Evolutionary conservation across 2,329 filamentous ascomycete genomes (phyloP), one percentile per base, ranked within the genome.

Genomic region (Sordariomycetes sp.): DNA sequence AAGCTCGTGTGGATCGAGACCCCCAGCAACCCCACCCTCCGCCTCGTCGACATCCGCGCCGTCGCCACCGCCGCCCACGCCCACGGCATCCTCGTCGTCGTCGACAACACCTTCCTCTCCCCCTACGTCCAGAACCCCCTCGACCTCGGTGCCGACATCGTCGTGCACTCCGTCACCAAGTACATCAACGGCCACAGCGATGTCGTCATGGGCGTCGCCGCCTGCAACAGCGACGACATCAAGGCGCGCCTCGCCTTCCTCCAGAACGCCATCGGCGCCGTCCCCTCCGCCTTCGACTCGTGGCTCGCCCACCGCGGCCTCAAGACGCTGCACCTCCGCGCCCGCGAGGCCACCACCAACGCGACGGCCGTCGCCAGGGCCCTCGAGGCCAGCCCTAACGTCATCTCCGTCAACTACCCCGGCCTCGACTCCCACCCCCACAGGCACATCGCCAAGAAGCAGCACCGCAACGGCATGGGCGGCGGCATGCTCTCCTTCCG

Each of bases 141-240:
- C 58, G 86, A 95, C 68, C 89, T 92, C 69, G 94, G 94, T 64
- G 94, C 94, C 64, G 94, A 99, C 71, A 91, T 97, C 62, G 92
- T 97, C 63, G 87, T 97, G 51, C 92, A 97, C 79, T 91, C 86
- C 57, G 94, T 99, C 58, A 99, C 94, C 52, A 99, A 99, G 76
- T 99, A 97, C 75, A 97, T 99, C 76, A 97, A 97, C 71, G 94
- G 94, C 55, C 94, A 99, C 76, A 81, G 84, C 69, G 94, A 99
- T 70, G 94, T 99, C 10, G 85, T 97, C 65, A 99, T 99, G 94
- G 94, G 94, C 62, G 87, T 94, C 34, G 92, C 90, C 53, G 94
- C 94, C 55, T 95, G 95, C 81, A 97, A 96, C 79, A 88, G 86
- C 34, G 84, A 90, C 58, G 80, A 83, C 20, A 78, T 99, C 63